Evolutionary conservation across 2,329 filamentous ascomycete species (phyloP), one percentile per base, ranked within the genome.

Genomic region (Intubia oerlemansii): DNA sequence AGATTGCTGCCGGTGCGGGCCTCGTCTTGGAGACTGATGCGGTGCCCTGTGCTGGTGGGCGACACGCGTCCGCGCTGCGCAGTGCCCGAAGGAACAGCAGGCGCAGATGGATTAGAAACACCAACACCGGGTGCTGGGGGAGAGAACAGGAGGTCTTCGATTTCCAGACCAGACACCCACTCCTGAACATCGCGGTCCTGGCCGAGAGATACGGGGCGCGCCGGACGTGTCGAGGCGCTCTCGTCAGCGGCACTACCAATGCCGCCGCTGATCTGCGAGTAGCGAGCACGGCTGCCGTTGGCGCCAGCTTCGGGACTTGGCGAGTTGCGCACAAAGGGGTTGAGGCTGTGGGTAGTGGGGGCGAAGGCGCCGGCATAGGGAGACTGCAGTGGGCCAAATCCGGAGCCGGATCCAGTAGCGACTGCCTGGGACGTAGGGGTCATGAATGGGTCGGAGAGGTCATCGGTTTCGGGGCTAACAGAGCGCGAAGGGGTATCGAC

Each of bases 141-240:
- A 3, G 54, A 49, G 12, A 67, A 49, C 7, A 68, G 47, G 2
- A 57, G 53, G 34, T 66, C 62, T 1, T 59, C 56, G 3, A 56
- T 59, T 34, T 67, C 62, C 2, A 66, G 52, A 20, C 66, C 61
- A 0, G 56, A 54, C 25, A 65, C 61, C 64, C 64, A 69, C 35
- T 61, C 58, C 32, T 61, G 59, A 3, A 68, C 62, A 18, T 67
- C 64, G 0, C 56, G 56, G 37, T 68, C 58, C 27, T 51, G 36
- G 34, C 19, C 39, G 3, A 22, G n/a, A n/a, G n/a, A n/a, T n/a
- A n/a, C n/a, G n/a, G n/a, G n/a, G n/a, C n/a, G n/a, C n/a, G n/a
- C n/a, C n/a, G n/a, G n/a, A n/a, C n/a, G n/a, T n/a, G n/a, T n/a
- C n/a, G n/a, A n/a, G n/a, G n/a, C n/a, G n/a, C n/a, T n/a, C n/a